Evolutionary conservation across 192 early-diverging fungal genomes (phyloP), one percentile per base, ranked within the genome.

Genomic region (Spinellus fusiger): DNA sequence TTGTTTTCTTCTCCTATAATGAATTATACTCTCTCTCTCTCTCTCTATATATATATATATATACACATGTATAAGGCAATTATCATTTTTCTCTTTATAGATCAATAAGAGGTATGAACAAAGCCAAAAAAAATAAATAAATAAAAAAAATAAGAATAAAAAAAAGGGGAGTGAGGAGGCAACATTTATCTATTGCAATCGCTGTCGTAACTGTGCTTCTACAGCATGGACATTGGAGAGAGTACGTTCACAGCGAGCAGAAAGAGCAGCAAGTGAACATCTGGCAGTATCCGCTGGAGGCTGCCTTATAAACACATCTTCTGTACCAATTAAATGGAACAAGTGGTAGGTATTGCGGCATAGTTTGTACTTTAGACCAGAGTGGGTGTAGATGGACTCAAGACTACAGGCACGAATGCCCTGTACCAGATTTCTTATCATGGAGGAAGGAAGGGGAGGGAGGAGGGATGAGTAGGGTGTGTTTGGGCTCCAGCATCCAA

Each of bases 261-360:
- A n/a, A n/a, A n/a, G n/a, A n/a, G n/a, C n/a, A n/a, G n/a, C n/a
- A n/a, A n/a, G n/a, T n/a, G n/a, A n/a, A n/a, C n/a, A n/a, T n/a
- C n/a, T n/a, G n/a, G n/a, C n/a, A n/a, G n/a, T n/a, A n/a, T n/a
- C n/a, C n/a, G n/a, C n/a, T n/a, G n/a, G n/a, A n/a, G n/a, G n/a
- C n/a, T 32, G 66, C 12, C 67, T 44, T 46, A 63, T 32, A 28
- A 69, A 63, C 22, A 54, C 50, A 63, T 98, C 96, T 70, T 98
- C 96, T 10, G 93, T 93, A 23, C 89, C 81, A 52, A 90, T 92
- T 25, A 98, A 85, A 68, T 93, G 97, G 62, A 94, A 97, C 54
- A 98, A 89, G 76, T 93, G 92, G 81, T 98, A 98, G 1, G 95
- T 95, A 69, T 97, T 96, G 34, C 91, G 82, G 46, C 93, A 92